Percentiles rank a stretch among this genome's conserved stretches.
Evolutionary conservation across 2,329 filamentous ascomycete species (phyloP).

Genomic region (Fusarium siculi): DNA sequence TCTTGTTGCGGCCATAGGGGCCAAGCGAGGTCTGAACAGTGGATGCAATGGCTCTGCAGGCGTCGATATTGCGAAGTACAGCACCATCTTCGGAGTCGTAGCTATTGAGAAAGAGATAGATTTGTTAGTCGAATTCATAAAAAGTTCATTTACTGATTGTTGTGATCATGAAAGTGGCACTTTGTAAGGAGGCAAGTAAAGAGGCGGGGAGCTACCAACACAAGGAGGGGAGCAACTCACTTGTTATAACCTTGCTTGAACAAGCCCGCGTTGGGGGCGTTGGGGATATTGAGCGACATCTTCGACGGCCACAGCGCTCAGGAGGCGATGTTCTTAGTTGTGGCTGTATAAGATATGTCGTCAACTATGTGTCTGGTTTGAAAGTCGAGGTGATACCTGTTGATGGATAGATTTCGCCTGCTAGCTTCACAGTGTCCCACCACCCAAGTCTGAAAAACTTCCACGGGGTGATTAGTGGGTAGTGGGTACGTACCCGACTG

Average conservation of each 20-base stretch:
- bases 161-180: conserved; percentile 2
- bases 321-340: conserved; percentile 22
- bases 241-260: conserved; percentile 98
- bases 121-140: background rate
- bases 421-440: conserved; percentile 40
- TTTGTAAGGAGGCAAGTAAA: conserved; percentile 29
- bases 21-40: conserved; percentile 98
- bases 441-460: conserved; percentile 43
- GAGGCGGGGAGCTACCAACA: conserved; percentile 43
- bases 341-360: conserved; percentile 34
- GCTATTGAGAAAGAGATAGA: conserved; percentile 60
- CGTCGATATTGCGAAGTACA: conserved; percentile 97
- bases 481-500: conserved; percentile 38
- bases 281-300: conserved; percentile 98
- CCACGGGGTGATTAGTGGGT: conserved; percentile 40
- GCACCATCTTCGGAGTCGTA: conserved; percentile 99
- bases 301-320: conserved; percentile 41
- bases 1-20: conserved; percentile 98
- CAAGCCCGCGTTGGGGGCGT: conserved; percentile 89
- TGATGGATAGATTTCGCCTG: conserved; percentile 37
- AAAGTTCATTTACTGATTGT: background rate
- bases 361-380: conserved; percentile 27
- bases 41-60: conserved; percentile 93
- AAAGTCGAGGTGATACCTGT: conserved; percentile 38
- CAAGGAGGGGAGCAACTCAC: conserved; percentile 63